Percentiles rank a stretch among this genome's conserved stretches.
Conservation (phyloP, 495 filamentous ascomycete species). For the Hypoxylon fragiforme region DNA sequence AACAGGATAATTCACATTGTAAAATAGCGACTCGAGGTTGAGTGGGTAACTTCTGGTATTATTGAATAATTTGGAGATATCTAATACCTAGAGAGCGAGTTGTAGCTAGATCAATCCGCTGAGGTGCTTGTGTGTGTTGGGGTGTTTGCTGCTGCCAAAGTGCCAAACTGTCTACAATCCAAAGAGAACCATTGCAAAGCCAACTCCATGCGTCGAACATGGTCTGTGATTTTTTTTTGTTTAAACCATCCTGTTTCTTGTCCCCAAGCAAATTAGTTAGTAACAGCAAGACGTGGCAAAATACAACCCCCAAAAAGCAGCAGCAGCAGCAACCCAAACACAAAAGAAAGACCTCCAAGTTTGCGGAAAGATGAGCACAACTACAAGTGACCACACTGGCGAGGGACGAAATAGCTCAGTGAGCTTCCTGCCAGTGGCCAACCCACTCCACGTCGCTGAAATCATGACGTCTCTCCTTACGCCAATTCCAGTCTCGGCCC, state of each 20-base stretch:
- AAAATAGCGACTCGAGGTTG: conserved; percentile 14
- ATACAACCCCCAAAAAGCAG: conserved; percentile 31
- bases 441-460: conserved; percentile 85
- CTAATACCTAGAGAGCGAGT: conserved; percentile 62
- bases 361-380: conserved; percentile 46
- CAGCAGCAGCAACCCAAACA: conserved; percentile 28
- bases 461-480: conserved; percentile 64
- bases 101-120: conserved; percentile 46
- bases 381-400: conserved; percentile 57
- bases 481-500: conserved; percentile 61
- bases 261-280: conserved; percentile 29
- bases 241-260: conserved; percentile 10
- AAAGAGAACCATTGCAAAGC: conserved; percentile 7
- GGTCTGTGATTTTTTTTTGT: background rate
- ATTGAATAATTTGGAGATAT: conserved; percentile 45
- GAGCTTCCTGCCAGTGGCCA: conserved; percentile 77
- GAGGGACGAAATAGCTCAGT: conserved; percentile 36
- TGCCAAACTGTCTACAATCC: conserved; percentile 30
- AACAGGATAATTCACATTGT: background rate
- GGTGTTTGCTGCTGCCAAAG: conserved; percentile 35
- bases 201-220: conserved; percentile 21
- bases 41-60: conserved; percentile 64
- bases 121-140: conserved; percentile 13
- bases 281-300: conserved; percentile 38
- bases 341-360: conserved; percentile 19